These are phyloP conservation scores for Botrytis byssoidea DNA, from an alignment of 2,329 filamentous ascomycete genomes.

Conservation along the genomic window DNA sequence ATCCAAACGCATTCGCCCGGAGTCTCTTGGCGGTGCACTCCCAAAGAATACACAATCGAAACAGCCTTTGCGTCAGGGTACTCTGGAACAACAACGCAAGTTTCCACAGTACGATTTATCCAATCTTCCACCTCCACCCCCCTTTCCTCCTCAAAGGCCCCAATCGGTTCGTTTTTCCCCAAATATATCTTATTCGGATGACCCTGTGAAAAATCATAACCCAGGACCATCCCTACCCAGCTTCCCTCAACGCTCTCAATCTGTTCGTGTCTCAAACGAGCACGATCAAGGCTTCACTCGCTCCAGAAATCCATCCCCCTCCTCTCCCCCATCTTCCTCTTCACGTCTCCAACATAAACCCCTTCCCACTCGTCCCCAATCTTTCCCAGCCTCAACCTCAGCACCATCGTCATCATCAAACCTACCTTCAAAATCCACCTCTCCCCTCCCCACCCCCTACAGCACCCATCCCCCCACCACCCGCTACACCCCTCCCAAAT, in stretches of 20 bases:
- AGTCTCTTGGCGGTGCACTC: background rate
- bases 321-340: background rate
- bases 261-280: background rate
- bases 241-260: constrained; percentile 12
- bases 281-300: background rate
- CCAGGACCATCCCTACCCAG: background rate
- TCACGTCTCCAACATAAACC: background rate
- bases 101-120: background rate
- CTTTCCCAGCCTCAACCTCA: background rate
- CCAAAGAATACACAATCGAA: background rate
- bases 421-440: background rate
- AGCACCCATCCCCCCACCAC: background rate
- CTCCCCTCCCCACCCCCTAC: background rate
- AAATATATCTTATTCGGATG: constrained; percentile 9
- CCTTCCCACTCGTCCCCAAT: constrained; percentile 1
- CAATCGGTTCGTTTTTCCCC: constrained; percentile 19
- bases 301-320: constrained; percentile 8
- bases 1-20: constrained; percentile 10
- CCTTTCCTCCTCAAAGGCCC: constrained; percentile 5
- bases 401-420: background rate
- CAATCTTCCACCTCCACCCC: constrained; percentile 9
- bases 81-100: constrained; percentile 10
- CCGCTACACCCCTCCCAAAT: background rate
- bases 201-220: background rate
- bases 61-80: background rate